Evolutionary conservation across 2,329 filamentous ascomycete genomes (phyloP).

Genomic region (Zopfia rhizophila): DNA sequence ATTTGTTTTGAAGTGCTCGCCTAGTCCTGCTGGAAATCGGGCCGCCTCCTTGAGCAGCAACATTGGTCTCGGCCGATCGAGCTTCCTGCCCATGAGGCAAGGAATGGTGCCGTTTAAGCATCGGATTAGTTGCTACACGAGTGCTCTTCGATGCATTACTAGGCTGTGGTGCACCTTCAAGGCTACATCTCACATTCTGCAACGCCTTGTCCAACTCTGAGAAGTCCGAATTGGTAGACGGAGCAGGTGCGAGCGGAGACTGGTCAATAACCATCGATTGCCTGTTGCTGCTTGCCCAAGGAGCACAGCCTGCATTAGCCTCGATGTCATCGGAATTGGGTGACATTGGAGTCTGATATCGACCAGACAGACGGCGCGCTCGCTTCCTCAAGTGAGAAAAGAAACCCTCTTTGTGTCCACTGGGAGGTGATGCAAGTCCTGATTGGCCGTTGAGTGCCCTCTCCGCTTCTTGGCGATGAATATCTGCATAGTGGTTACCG

Average conservation of each 20-base stretch:
- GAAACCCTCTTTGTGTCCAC: slow-evolving; percentile 91
- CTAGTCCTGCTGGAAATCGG: slow-evolving; percentile 84
- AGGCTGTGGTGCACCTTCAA: slow-evolving; percentile 58
- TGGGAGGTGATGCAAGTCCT: slow-evolving; percentile 79
- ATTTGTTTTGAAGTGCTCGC: slow-evolving; percentile 75
- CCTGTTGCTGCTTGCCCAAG: slow-evolving; percentile 82
- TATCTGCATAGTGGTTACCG: slow-evolving; percentile 90
- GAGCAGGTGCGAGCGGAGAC: slow-evolving; percentile 59
- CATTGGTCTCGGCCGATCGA: slow-evolving; percentile 70
- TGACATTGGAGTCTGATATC: slow-evolving; percentile 83
- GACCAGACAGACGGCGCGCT: slow-evolving; percentile 89
- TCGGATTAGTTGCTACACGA: slow-evolving; percentile 56
- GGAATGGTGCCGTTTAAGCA: slow-evolving; percentile 62
- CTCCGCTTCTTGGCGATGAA: slow-evolving; percentile 91
- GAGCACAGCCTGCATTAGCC: slow-evolving; percentile 89
- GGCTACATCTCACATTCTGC: slow-evolving; percentile 68
- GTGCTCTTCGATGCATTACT: slow-evolving; percentile 41
- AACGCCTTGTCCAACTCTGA: slow-evolving; percentile 70
- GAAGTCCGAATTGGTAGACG: slow-evolving; percentile 62
- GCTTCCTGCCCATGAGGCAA: slow-evolving; percentile 55
- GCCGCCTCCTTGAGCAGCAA: slow-evolving; percentile 48
- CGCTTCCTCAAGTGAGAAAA: slow-evolving; percentile 97
- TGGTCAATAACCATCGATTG: slow-evolving; percentile 80
- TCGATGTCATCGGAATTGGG: slow-evolving; percentile 87
- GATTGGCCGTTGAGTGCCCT: slow-evolving; percentile 85